Evolutionary conservation across 352 stramenopile genomes (phyloP), one percentile per base, ranked within the genome.

Genomic region (Globisporangium spinosum): DNA sequence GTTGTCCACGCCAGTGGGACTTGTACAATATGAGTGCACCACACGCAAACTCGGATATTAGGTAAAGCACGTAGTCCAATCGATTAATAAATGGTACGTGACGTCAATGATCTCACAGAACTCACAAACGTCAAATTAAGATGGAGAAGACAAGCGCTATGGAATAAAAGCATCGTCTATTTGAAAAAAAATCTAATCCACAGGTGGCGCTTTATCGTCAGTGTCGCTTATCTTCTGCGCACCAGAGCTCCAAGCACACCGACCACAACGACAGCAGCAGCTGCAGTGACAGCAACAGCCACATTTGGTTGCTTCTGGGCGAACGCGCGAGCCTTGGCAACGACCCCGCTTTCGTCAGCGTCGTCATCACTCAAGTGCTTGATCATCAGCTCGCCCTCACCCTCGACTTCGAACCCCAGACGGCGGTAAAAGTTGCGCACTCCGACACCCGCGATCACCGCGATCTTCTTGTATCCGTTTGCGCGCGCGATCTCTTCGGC

Each of bases 361-460:
- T 17, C 61, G 17, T 76, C 61, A 12, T 75, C 54, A 17, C 17
- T 45, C 49, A 97, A 67, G 59, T 91, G 76, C 68, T 97, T 97
- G 69, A 95, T 92, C 85, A 97, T 94, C 34, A 93, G 69, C 59
- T 95, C 89, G 1, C 87, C 89, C 5, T 95, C 83, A 22, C 84
- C 85, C 75, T 95, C 86, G 22, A 96, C 79, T 67, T 94, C 86
- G 70, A 95, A 97, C 5, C 91, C 91, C 51, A 97, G 72, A 13
- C 83, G 80, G n/a, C 89, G 78, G 69, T 98, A 98, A 65, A 97
- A 98, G 67, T 96, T 95, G 32, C 91, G 85, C 53, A 97, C 89
- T 49, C 91, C 91, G n/a, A 98, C 87, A 53, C 91, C 91, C 9
- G 87, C 86, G 62, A 97, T 97, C 35, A 97, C 90, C 15, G 87